Evolutionary conservation across 2,329 filamentous ascomycete genomes (phyloP).

Genomic region (Talaromyces sp.): DNA sequence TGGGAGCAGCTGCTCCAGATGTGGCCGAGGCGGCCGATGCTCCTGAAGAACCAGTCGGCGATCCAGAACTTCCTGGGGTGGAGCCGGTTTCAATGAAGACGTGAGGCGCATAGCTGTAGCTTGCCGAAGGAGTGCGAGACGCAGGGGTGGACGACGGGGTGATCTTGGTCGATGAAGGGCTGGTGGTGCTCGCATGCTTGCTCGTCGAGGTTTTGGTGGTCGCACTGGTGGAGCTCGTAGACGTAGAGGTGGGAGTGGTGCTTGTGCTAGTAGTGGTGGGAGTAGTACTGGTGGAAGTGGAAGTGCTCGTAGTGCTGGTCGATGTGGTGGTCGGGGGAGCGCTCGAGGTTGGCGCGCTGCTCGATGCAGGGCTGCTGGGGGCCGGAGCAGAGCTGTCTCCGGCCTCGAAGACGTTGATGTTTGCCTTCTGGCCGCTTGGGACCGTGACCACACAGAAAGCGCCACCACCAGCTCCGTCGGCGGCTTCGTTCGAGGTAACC

Average conservation of each 20-base stretch:
- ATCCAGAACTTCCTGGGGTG: background rate
- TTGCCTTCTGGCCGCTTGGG: slow-evolving; percentile 59
- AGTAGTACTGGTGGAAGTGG: slow-evolving; percentile 10
- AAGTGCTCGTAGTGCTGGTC: slow-evolving; percentile 9
- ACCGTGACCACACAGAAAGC: slow-evolving; percentile 74
- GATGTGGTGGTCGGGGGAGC: slow-evolving; percentile 6
- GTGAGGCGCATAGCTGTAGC: slow-evolving; percentile 26
- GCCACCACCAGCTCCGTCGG: slow-evolving; percentile 61
- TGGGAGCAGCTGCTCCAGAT: slow-evolving; percentile 6
- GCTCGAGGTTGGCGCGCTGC: slow-evolving; percentile 8
- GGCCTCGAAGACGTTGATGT: slow-evolving; percentile 58
- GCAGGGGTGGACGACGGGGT: slow-evolving; percentile 1
- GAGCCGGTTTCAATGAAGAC: slow-evolving; percentile 17
- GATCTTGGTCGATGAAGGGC: slow-evolving; percentile 3
- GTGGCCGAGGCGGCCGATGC: background rate
- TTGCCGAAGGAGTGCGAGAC: slow-evolving; percentile 13
- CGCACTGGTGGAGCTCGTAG: slow-evolving; percentile 10
- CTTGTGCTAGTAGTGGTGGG: slow-evolving; percentile 8
- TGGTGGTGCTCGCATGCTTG: slow-evolving; percentile 3
- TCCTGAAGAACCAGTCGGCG: background rate
- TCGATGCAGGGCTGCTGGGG: slow-evolving; percentile 3
- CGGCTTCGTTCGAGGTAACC: slow-evolving; percentile 50
- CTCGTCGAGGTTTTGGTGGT: slow-evolving; percentile 12
- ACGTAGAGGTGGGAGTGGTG: slow-evolving; percentile 13
- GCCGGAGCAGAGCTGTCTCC: slow-evolving; percentile 14